Evolutionary conservation across 352 stramenopile genomes (phyloP).

Genomic region (Phytophthora megakarya): DNA sequence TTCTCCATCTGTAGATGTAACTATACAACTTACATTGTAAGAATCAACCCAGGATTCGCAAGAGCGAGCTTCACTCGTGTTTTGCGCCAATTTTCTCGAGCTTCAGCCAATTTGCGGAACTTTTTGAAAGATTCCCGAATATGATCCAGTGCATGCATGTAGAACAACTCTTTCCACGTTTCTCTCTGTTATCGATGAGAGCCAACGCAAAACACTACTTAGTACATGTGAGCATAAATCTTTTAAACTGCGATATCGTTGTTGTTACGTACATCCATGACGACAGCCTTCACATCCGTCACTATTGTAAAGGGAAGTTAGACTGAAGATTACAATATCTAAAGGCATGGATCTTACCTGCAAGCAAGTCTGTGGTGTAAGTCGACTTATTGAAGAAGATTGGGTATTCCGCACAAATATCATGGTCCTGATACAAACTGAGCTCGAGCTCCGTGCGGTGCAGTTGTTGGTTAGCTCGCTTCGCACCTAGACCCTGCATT

Average conservation of each 20-base stretch:
- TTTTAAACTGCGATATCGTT: background rate
- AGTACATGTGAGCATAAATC: background rate
- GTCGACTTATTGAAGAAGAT: constrained; percentile 65
- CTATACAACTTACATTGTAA: constrained; percentile 69
- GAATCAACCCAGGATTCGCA: constrained; percentile 64
- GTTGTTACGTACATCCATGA: constrained; percentile 68
- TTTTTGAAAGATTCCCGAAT: constrained; percentile 60
- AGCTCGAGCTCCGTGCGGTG: constrained; percentile 70
- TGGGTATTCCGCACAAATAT: constrained; percentile 76
- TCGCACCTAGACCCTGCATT: constrained; percentile 32
- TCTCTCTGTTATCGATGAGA: constrained; percentile 45
- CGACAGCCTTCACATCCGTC: constrained; percentile 79
- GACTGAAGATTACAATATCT: background rate
- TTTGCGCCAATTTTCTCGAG: constrained; percentile 78
- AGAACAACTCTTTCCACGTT: constrained; percentile 82
- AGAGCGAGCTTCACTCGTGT: constrained; percentile 76
- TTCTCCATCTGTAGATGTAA: background rate
- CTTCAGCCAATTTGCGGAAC: constrained; percentile 63
- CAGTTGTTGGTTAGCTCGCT: constrained; percentile 44
- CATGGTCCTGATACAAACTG: constrained; percentile 81
- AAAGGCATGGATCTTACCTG: constrained; percentile 28
- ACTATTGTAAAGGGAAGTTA: constrained; percentile 31
- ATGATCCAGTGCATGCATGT: constrained; percentile 72
- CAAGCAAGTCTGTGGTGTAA: constrained; percentile 71
- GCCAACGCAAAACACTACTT: too few species aligned